Conservation (phyloP, 1,284 basidiomycete genomes). For the Anthracocystis panici-leucophaei region DNA sequence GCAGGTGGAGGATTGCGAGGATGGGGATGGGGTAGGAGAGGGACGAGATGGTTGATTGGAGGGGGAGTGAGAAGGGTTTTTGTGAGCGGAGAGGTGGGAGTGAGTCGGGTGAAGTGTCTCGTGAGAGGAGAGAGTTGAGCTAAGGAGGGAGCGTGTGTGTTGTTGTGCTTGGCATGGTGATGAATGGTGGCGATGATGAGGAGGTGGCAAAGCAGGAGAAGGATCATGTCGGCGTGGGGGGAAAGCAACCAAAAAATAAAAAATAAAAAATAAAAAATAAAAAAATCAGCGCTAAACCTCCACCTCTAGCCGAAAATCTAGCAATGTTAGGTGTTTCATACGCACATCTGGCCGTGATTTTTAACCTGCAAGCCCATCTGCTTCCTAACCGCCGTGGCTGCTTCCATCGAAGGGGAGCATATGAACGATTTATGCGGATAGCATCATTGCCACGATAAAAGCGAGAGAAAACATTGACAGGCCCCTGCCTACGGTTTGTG, state of each 20-base stretch:
- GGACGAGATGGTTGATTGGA: slow-evolving; percentile 27
- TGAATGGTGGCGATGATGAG: background rate
- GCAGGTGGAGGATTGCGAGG: slow-evolving; percentile 42
- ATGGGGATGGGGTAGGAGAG: slow-evolving; percentile 14
- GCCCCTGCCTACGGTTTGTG: no score
- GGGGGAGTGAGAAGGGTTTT: slow-evolving; percentile 23
- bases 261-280: no score
- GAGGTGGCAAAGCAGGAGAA: background rate
- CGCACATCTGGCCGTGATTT: no score
- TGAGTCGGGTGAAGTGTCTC: slow-evolving; percentile 4
- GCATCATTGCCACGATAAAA: no score
- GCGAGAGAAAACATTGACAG: no score
- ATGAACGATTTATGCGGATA: no score
- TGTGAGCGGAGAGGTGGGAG: slow-evolving; percentile 38
- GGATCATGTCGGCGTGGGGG: background rate
- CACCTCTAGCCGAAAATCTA: no score
- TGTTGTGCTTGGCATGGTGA: slow-evolving; percentile 1
- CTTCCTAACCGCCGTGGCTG: background rate
- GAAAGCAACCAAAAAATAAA: background rate
- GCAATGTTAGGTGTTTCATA: no score
- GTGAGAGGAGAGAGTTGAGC: slow-evolving; percentile 15
- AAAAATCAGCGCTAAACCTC: background rate
- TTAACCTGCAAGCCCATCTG: background rate
- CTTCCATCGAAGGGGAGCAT: no score
- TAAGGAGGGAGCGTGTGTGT: slow-evolving; percentile 10